phyloP scores from a whole-genome alignment of 2,329 filamentous ascomycete genomes.

The Lasiodiplodia hormozganensis region DNA sequence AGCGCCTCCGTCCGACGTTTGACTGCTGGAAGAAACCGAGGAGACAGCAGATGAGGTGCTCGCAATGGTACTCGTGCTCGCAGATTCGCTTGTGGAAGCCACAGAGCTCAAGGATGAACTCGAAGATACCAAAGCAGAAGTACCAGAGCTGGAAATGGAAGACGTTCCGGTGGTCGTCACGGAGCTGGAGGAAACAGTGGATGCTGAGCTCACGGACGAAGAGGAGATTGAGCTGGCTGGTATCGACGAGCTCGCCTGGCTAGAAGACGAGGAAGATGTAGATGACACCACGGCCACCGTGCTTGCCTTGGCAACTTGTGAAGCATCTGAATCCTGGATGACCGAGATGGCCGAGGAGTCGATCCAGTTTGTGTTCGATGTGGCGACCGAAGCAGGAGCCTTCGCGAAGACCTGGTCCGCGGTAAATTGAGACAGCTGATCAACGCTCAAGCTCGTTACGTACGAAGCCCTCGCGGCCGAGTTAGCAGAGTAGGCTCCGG shows the following conservation, averaged over 20 bases:
- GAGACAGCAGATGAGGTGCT: constrained; percentile 30
- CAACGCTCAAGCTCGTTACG: constrained; percentile 43
- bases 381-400: constrained; percentile 44
- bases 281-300: neutral
- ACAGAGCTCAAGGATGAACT: neutral
- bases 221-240: neutral
- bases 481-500: constrained; percentile 51
- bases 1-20: neutral
- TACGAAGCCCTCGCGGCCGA: constrained; percentile 43
- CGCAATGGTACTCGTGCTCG: neutral
- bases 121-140: neutral
- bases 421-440: constrained; percentile 45
- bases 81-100: constrained; percentile 18
- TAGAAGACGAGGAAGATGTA: neutral
- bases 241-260: neutral
- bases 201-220: neutral
- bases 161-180: neutral
- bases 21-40: neutral
- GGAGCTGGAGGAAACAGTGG: neutral
- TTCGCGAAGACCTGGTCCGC: constrained; percentile 46
- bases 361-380: constrained; percentile 47
- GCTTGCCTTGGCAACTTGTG: constrained; percentile 32
- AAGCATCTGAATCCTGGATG: constrained; percentile 42
- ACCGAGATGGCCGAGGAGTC: constrained; percentile 44
- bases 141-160: neutral